Evolutionary conservation across 1,284 basidiomycete species (phyloP).

Genomic region (Ceratobasidium theobromae): DNA sequence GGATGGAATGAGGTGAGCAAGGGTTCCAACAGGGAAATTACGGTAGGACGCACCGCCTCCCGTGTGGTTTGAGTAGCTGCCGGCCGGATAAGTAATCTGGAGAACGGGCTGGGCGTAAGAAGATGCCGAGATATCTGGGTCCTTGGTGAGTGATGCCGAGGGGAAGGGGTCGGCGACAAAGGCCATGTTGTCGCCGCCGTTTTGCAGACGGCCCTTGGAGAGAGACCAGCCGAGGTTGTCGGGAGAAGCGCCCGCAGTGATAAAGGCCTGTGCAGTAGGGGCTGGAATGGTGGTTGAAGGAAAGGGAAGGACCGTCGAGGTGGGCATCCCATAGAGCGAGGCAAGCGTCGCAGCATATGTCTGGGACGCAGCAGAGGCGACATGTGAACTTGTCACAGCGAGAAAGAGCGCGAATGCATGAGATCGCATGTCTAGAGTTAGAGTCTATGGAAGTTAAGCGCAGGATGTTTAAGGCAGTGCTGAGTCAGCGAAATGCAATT

Average conservation of each 20-base stretch:
- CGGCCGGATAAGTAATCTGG: conserved; percentile 62
- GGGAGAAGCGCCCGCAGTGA: conserved; percentile 46
- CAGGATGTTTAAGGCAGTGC: no score
- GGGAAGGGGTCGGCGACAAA: conserved; percentile 71
- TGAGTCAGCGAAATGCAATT: no score
- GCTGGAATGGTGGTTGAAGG: conserved; percentile 61
- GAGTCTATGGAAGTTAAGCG: neutral
- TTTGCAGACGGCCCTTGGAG: conserved; percentile 60
- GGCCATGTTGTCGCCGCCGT: conserved; percentile 54
- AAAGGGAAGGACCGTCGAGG: conserved; percentile 64
- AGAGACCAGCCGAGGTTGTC: conserved; percentile 54
- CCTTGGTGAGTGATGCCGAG: conserved; percentile 36
- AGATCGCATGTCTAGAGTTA: neutral
- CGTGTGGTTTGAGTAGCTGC: conserved; percentile 58
- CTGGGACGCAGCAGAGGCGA: conserved; percentile 6
- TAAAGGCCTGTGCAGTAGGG: conserved; percentile 53
- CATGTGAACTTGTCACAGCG: neutral
- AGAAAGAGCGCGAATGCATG: neutral
- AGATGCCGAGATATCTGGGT: conserved; percentile 40
- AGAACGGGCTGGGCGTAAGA: conserved; percentile 53
- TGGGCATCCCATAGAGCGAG: conserved; percentile 56
- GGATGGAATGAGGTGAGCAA: conserved; percentile 49
- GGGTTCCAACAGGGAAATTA: conserved; percentile 41
- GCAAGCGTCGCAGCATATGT: conserved; percentile 45
- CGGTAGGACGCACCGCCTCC: conserved; percentile 60